Evolutionary conservation across 2,329 filamentous ascomycete genomes (phyloP).

Genomic region (Neofusicoccum umdonicola): DNA sequence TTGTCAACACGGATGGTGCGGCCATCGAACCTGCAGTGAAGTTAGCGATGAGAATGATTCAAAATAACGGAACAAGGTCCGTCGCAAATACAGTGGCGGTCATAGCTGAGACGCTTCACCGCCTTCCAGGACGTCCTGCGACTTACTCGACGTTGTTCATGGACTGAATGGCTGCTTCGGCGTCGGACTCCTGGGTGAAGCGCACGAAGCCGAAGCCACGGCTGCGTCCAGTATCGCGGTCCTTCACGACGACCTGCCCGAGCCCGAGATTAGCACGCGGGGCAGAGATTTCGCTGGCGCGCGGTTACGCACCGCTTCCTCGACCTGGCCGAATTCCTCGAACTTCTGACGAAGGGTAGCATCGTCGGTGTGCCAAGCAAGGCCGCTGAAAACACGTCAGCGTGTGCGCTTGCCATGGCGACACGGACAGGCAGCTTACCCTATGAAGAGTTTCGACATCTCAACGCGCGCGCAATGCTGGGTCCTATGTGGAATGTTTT

Average conservation of each 20-base stretch:
- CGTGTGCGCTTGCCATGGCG: constrained; percentile 18
- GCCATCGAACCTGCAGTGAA: constrained; percentile 73
- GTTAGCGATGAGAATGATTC: constrained; percentile 3
- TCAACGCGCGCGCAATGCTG: constrained; percentile 26
- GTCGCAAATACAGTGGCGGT: constrained; percentile 6
- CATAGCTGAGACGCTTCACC: constrained; percentile 14
- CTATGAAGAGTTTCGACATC: constrained; percentile 95
- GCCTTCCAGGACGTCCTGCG: constrained; percentile 5
- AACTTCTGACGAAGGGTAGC: constrained; percentile 83
- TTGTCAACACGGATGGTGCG: constrained; percentile 94
- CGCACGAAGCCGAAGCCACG: constrained; percentile 97
- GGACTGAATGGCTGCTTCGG: constrained; percentile 69
- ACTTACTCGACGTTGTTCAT: constrained; percentile 92
- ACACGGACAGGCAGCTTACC: constrained; percentile 56
- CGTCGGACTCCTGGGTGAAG: constrained; percentile 73
- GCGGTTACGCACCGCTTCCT: constrained; percentile 81
- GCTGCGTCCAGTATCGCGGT: constrained; percentile 93
- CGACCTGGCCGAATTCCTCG: constrained; percentile 82
- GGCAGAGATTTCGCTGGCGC: background rate
- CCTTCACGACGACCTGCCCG: constrained; percentile 87
- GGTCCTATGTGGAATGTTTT: constrained; percentile 11
- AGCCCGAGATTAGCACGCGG: background rate
- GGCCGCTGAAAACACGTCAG: constrained; percentile 63
- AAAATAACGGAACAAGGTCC: background rate
- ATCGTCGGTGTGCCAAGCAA: constrained; percentile 98